Evolutionary conservation across 345 rosid species (phyloP).

Genomic region (Nasturtium officinale): DNA sequence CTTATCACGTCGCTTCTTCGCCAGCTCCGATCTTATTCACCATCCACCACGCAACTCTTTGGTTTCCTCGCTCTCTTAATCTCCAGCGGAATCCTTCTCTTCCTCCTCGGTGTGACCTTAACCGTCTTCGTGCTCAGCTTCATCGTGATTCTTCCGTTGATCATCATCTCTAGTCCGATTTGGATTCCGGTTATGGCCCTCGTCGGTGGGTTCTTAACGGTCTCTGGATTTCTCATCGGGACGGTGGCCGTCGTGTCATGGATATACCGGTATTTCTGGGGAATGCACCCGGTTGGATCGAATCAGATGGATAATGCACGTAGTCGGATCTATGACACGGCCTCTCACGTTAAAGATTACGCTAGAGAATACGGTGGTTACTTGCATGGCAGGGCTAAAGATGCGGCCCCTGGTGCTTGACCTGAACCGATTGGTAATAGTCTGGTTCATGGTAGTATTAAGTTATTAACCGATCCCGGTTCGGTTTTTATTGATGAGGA

Average conservation of each 20-base stretch:
- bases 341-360: constrained; percentile 81
- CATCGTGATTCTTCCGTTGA: constrained; percentile 58
- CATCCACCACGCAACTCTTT: constrained; percentile 64
- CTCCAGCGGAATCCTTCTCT: constrained; percentile 62
- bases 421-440: background rate
- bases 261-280: constrained; percentile 69
- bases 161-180: constrained; percentile 70
- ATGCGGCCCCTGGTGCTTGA: constrained; percentile 97
- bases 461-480: background rate
- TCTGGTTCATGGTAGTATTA: background rate
- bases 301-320: constrained; percentile 72
- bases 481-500: constrained; percentile 9
- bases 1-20: constrained; percentile 42
- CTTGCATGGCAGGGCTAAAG: constrained; percentile 80
- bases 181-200: constrained; percentile 61
- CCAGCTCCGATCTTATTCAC: constrained; percentile 54
- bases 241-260: constrained; percentile 52
- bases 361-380: constrained; percentile 89
- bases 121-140: constrained; percentile 51
- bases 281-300: constrained; percentile 76
- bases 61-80: constrained; percentile 63
- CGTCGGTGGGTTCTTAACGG: constrained; percentile 50
- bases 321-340: constrained; percentile 80
- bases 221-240: constrained; percentile 60
- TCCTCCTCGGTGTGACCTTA: constrained; percentile 62